A percentile compares a stretch with the other conserved stretches of the same genome.
Evolutionary conservation across 331 rosid genomes (phyloP).

Genomic region (Acacia concinna): DNA sequence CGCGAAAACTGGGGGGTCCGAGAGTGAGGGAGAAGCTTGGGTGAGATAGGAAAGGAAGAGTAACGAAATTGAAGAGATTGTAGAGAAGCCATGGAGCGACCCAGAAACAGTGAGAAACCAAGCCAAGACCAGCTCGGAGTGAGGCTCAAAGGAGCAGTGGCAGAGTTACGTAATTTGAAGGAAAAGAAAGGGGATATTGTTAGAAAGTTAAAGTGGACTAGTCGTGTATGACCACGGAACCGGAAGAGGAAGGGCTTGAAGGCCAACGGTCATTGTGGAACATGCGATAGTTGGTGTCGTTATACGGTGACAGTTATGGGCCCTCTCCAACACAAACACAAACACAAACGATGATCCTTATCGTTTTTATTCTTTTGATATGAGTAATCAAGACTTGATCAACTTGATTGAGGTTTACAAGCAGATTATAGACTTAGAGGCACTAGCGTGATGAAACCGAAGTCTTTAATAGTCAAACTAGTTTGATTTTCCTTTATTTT

Average conservation of each 20-base stretch:
- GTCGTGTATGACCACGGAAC: slow-evolving; percentile 6
- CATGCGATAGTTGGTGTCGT: slow-evolving; percentile 11
- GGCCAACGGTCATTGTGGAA: slow-evolving; percentile 30
- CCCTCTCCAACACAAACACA: too few relatives aligned
- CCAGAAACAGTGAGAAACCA: background rate
- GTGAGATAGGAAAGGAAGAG: slow-evolving; percentile 33
- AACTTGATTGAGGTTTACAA: too few relatives aligned
- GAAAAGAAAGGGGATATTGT: background rate
- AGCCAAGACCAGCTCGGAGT: background rate
- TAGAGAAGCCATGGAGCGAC: slow-evolving; percentile 51
- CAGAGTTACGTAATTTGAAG: slow-evolving; percentile 36
- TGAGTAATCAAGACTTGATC: too few relatives aligned
- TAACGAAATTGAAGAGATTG: slow-evolving; percentile 45
- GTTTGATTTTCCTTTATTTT: background rate
- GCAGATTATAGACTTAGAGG: too few relatives aligned
- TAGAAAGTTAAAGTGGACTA: background rate
- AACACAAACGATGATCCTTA: too few relatives aligned
- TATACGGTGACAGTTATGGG: slow-evolving; percentile 9
- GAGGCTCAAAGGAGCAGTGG: slow-evolving; percentile 22
- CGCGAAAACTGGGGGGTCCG: slow-evolving; percentile 25
- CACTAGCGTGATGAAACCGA: too few relatives aligned
- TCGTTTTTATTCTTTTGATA: too few relatives aligned
- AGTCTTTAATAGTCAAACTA: background rate
- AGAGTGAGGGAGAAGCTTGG: slow-evolving; percentile 24
- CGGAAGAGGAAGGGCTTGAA: background rate